Conservation (phyloP, 2,329 filamentous ascomycete species). For the Fusarium sp. region DNA sequence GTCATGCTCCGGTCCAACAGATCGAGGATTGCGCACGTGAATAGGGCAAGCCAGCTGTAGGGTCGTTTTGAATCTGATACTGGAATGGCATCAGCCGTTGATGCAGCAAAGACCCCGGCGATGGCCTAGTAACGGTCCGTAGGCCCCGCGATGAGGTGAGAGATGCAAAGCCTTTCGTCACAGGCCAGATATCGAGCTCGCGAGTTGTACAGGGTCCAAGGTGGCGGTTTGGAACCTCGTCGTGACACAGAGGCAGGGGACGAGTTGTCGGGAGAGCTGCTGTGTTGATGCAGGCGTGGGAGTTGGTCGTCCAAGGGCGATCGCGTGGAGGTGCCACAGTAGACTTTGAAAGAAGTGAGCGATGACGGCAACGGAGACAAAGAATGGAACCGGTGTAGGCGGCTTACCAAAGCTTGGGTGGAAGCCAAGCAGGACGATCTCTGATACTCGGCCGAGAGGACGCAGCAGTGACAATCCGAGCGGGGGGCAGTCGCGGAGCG, state of each 20-base stretch:
- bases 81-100: not conserved
- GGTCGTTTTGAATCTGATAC: conserved; percentile 10
- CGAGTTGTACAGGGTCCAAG: conserved; percentile 39
- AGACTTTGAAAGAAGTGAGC: conserved; percentile 35
- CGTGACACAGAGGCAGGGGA: conserved; percentile 36
- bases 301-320: conserved; percentile 32
- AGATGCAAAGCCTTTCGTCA: conserved; percentile 23
- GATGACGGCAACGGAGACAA: conserved; percentile 38
- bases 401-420: conserved; percentile 40
- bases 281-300: conserved; percentile 32
- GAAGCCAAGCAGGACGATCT: conserved; percentile 26
- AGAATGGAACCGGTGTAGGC: conserved; percentile 35
- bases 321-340: conserved; percentile 33
- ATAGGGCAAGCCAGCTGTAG: conserved; percentile 14
- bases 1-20: conserved; percentile 38
- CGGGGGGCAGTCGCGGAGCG: conserved; percentile 27
- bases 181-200: conserved; percentile 27
- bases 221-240: conserved; percentile 30
- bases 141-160: conserved; percentile 14
- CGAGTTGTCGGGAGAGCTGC: conserved; percentile 27
- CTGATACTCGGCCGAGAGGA: conserved; percentile 23
- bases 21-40: conserved; percentile 22
- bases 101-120: conserved; percentile 9
- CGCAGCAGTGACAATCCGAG: conserved; percentile 16
- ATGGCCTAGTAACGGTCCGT: conserved; percentile 19